Evolutionary conservation across 208 protist genomes (phyloP).

Genomic region (Porcisia deanei): DNA sequence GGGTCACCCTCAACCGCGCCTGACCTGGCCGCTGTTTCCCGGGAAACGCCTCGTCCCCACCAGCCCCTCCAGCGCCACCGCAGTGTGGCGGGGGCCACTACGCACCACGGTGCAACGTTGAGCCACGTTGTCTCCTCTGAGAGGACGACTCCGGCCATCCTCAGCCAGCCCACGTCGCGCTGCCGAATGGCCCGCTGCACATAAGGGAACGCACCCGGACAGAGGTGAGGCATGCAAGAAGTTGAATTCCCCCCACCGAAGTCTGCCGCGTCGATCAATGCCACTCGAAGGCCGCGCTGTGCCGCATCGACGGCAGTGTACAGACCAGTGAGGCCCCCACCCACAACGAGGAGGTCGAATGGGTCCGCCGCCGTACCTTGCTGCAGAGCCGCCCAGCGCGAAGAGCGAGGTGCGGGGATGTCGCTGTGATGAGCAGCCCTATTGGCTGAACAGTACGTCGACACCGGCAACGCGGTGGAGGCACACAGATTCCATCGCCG

Average conservation of each 20-base stretch:
- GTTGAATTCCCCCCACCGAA: conserved; percentile 45
- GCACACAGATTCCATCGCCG: conserved; percentile 63
- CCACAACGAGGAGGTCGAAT: conserved; percentile 80
- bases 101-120: conserved; percentile 47
- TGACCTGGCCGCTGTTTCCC: not conserved
- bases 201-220: conserved; percentile 69
- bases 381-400: conserved; percentile 29
- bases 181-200: conserved; percentile 77
- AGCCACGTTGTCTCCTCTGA: conserved; percentile 53
- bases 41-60: not conserved
- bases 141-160: conserved; percentile 45
- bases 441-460: conserved; percentile 6
- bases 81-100: conserved; percentile 5
- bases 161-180: conserved; percentile 64
- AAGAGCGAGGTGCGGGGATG: conserved; percentile 15
- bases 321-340: conserved; percentile 67
- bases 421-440: not conserved
- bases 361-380: conserved; percentile 21
- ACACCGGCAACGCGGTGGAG: conserved; percentile 23
- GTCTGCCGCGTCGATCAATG: conserved; percentile 72
- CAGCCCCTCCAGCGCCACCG: conserved; percentile 1
- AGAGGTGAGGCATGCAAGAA: conserved; percentile 28
- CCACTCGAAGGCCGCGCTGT: conserved; percentile 73
- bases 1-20: not conserved
- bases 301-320: conserved; percentile 87